Evolutionary conservation across 208 protist species (phyloP).

Genomic region (Strigomonas culicis): DNA sequence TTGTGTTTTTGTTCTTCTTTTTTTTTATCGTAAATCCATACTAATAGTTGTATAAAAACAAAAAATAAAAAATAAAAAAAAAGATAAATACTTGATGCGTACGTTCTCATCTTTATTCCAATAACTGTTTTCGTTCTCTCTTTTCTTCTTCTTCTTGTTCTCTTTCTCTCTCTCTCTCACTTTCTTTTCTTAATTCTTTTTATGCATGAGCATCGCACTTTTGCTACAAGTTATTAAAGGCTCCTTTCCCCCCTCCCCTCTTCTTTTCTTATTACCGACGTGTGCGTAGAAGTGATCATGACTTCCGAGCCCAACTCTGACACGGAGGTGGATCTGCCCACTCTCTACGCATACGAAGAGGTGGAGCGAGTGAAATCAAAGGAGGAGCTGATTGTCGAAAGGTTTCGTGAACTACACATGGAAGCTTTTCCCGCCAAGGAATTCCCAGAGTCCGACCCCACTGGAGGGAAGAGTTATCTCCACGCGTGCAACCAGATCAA

Average conservation of each 20-base stretch:
- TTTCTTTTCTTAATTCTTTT: not conserved
- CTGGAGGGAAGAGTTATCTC: constrained; percentile 59
- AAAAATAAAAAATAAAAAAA: not conserved
- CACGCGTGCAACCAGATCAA: constrained; percentile 48
- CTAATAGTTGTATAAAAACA: not conserved
- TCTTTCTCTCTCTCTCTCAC: not conserved
- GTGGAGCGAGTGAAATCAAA: constrained; percentile 43
- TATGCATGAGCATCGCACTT: too few relatives aligned
- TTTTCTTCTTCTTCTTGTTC: not conserved
- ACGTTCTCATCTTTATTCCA: constrained; percentile 8
- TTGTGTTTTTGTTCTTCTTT: not conserved
- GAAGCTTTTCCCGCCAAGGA: constrained; percentile 50
- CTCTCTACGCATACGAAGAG: constrained; percentile 63
- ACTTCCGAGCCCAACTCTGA: not conserved
- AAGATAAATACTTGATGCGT: too few relatives aligned
- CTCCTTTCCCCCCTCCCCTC: not conserved
- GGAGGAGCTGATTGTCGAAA: constrained; percentile 63
- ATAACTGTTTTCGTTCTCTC: constrained; percentile 18
- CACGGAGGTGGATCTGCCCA: constrained; percentile 20
- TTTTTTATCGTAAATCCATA: not conserved
- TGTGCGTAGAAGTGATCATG: not conserved
- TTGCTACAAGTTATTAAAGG: constrained; percentile 9
- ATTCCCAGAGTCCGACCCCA: constrained; percentile 61
- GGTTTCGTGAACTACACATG: constrained; percentile 42
- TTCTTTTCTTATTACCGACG: not conserved